These are phyloP conservation scores for Arthrinium phaeospermum DNA, from an alignment of 2,329 filamentous ascomycete species.

Conservation along the genomic window DNA sequence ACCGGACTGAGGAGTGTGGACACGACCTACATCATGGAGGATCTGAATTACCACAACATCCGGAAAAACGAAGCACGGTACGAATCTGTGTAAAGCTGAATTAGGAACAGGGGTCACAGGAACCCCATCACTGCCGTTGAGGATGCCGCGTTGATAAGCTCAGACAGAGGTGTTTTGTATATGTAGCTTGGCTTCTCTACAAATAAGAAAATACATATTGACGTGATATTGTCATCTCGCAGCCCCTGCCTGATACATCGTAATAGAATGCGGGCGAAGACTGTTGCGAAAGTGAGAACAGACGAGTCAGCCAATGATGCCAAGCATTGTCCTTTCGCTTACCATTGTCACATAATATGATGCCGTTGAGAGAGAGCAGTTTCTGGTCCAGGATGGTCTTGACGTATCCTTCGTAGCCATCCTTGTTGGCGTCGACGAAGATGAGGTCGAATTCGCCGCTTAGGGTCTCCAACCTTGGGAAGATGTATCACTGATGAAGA, in stretches of 20 bases:
- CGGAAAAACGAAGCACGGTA: background rate
- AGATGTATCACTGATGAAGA: background rate
- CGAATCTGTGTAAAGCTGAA: background rate
- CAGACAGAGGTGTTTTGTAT: too few species aligned
- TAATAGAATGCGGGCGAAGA: too few species aligned
- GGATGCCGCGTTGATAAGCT: too few species aligned
- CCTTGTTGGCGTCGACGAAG: slow-evolving; percentile 42
- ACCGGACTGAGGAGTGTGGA: background rate
- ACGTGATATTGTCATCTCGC: background rate
- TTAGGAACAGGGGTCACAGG: background rate
- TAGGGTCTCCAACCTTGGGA: slow-evolving; percentile 27
- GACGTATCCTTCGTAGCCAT: slow-evolving; percentile 29
- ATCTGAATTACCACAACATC: background rate
- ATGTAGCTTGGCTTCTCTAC: too few species aligned
- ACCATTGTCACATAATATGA: slow-evolving; percentile 29
- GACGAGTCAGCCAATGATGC: background rate
- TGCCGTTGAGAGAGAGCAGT: slow-evolving; percentile 24
- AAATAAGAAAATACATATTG: too few species aligned
- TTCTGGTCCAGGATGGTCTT: slow-evolving; percentile 30
- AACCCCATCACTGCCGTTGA: too few species aligned
- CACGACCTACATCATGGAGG: background rate
- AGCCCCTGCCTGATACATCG: too few species aligned
- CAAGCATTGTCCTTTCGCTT: background rate
- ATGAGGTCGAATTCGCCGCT: slow-evolving; percentile 37
- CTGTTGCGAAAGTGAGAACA: slow-evolving; percentile 16